Conservation (phyloP, 345 rosid genomes). For the Crucihimalaya himalaica region DNA sequence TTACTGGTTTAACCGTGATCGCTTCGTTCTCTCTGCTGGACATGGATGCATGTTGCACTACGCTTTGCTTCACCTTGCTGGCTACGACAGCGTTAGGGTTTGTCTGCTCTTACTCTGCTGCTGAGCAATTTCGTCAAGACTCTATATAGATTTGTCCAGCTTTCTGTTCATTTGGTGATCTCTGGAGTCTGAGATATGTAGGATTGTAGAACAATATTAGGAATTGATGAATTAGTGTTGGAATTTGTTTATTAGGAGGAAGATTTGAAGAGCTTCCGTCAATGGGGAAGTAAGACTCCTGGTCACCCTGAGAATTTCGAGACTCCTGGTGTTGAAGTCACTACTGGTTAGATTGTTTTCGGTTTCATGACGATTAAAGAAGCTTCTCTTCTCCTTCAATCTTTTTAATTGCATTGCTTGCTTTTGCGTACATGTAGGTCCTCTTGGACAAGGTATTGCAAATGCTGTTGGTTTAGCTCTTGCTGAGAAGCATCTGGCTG, state of each 20-base stretch:
- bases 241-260: constrained; percentile 53
- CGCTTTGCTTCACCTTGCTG: constrained; percentile 95
- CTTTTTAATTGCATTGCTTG: background rate
- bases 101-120: constrained; percentile 15
- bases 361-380: no score
- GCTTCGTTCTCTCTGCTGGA: constrained; percentile 94
- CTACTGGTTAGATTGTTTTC: constrained; percentile 60
- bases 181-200: background rate
- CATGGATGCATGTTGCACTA: constrained; percentile 97
- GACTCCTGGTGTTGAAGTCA: constrained; percentile 85
- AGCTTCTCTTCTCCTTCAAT: no score
- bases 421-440: constrained; percentile 44
- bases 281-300: constrained; percentile 84
- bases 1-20: constrained; percentile 96
- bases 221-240: background rate
- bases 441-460: constrained; percentile 90
- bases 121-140: no score
- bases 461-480: constrained; percentile 78
- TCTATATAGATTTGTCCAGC: no score
- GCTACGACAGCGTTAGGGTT: constrained; percentile 87
- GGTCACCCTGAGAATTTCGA: constrained; percentile 94
- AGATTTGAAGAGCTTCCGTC: constrained; percentile 75
- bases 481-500: constrained; percentile 89
- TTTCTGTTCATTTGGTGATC: background rate
- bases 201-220: background rate